Evolutionary conservation across 2,329 filamentous ascomycete genomes (phyloP).

Genomic region (Didymella glomerata): DNA sequence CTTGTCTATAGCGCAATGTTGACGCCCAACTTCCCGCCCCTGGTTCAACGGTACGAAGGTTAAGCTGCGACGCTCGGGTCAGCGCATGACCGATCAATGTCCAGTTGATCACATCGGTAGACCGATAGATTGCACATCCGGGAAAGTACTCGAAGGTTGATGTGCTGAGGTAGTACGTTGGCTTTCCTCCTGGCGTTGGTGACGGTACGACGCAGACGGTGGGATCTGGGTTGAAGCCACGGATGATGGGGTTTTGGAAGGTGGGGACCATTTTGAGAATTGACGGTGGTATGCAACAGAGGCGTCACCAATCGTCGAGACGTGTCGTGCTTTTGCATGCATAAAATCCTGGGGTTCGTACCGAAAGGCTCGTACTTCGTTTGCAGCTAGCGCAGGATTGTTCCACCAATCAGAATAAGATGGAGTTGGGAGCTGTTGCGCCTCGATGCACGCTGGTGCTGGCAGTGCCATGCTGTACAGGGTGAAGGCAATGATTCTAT

Average conservation of each 20-base stretch:
- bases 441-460: background rate
- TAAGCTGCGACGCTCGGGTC: slow-evolving; percentile 50
- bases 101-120: slow-evolving; percentile 61
- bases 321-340: slow-evolving; percentile 5
- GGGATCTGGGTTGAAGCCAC: slow-evolving; percentile 62
- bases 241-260: slow-evolving; percentile 56
- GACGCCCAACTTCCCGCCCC: slow-evolving; percentile 35
- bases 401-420: slow-evolving; percentile 15
- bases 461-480: background rate
- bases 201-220: slow-evolving; percentile 45
- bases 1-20: slow-evolving; percentile 32
- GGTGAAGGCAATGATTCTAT: background rate
- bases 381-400: slow-evolving; percentile 6
- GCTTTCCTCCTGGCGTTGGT: slow-evolving; percentile 8
- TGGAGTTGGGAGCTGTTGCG: background rate
- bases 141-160: slow-evolving; percentile 64
- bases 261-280: slow-evolving; percentile 3
- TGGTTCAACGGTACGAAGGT: slow-evolving; percentile 38
- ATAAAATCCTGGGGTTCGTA: slow-evolving; percentile 1
- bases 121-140: slow-evolving; percentile 61
- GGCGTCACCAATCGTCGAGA: background rate
- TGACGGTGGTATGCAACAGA: background rate
- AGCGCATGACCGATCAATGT: slow-evolving; percentile 53
- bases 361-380: slow-evolving; percentile 6
- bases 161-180: slow-evolving; percentile 37